These are phyloP conservation scores for Apiospora arundinis DNA, from an alignment of 2,329 filamentous ascomycete species.

Conservation along the genomic window DNA sequence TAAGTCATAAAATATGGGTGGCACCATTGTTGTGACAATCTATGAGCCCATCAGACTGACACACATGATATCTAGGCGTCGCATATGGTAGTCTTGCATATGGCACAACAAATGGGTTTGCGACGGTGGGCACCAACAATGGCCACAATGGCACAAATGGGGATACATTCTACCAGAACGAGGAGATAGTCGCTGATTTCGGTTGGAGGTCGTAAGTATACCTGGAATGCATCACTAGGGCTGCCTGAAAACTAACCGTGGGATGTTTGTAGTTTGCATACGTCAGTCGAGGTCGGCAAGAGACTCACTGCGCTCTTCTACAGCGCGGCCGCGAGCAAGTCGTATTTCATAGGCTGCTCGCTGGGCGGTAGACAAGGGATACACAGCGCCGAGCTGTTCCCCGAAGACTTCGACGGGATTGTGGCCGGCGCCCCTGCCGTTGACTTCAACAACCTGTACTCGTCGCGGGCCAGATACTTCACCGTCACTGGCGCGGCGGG, in stretches of 20 bases:
- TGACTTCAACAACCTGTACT: conserved; percentile 40
- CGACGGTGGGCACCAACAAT: conserved; percentile 54
- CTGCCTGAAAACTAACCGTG: background rate
- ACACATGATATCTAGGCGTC: conserved; percentile 38
- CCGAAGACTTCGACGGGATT: conserved; percentile 63
- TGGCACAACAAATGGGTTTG: conserved; percentile 48
- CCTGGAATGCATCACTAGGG: conserved; percentile 29
- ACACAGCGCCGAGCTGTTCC: conserved; percentile 57
- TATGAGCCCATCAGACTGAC: background rate
- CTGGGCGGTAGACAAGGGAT: conserved; percentile 64
- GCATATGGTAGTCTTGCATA: conserved; percentile 53
- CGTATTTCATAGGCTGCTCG: conserved; percentile 64
- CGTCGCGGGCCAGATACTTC: conserved; percentile 49
- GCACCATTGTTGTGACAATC: background rate
- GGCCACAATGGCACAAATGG: conserved; percentile 53
- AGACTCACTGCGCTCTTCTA: conserved; percentile 56
- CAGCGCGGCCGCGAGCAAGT: conserved; percentile 42
- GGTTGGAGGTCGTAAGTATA: conserved; percentile 36
- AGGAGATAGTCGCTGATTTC: conserved; percentile 46
- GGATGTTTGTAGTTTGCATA: conserved; percentile 43
- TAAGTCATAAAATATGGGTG: conserved; percentile 22
- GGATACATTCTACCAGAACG: conserved; percentile 42
- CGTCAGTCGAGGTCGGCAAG: conserved; percentile 55
- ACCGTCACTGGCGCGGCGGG: conserved; percentile 42
- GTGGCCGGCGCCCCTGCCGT: conserved; percentile 53